Evolutionary conservation across 2,329 filamentous ascomycete species (phyloP).

Genomic region (Calonectria multiphialidica): DNA sequence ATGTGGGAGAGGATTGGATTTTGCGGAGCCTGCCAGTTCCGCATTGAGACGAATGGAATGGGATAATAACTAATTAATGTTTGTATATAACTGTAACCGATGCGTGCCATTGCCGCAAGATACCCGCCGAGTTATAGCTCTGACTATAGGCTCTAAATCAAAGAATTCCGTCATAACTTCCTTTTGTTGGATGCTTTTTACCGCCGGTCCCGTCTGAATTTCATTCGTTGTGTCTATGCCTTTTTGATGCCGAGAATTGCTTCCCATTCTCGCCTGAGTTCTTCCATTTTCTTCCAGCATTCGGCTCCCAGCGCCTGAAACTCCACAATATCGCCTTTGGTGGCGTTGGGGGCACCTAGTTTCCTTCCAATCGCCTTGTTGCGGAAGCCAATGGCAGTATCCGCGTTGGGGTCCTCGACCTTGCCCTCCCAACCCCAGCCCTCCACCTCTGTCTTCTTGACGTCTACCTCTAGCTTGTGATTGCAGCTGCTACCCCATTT

Average conservation of each 20-base stretch:
- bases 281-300: slow-evolving; percentile 80
- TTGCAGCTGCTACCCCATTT: slow-evolving; percentile 91
- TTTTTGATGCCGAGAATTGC: slow-evolving; percentile 42
- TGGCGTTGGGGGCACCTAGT: slow-evolving; percentile 68
- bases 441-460: slow-evolving; percentile 85
- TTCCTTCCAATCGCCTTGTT: slow-evolving; percentile 69
- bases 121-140: slow-evolving; percentile 31
- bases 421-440: slow-evolving; percentile 84
- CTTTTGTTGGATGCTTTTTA: not conserved
- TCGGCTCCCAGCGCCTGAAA: slow-evolving; percentile 73
- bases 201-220: not conserved
- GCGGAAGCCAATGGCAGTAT: slow-evolving; percentile 59
- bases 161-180: not conserved
- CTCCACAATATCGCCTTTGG: slow-evolving; percentile 67
- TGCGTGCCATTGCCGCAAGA: slow-evolving; percentile 36
- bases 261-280: slow-evolving; percentile 76
- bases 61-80: slow-evolving; percentile 26
- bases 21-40: not conserved
- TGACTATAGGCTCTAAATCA: slow-evolving; percentile 8
- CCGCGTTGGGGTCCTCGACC: slow-evolving; percentile 61
- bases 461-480: slow-evolving; percentile 66
- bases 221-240: slow-evolving; percentile 1
- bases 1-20: not conserved
- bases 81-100: slow-evolving; percentile 2
- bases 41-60: not conserved